Percentiles rank a stretch among this genome's conserved stretches.
Evolutionary conservation across 352 stramenopile species (phyloP).

Genomic region (Aphanomyces astaci): DNA sequence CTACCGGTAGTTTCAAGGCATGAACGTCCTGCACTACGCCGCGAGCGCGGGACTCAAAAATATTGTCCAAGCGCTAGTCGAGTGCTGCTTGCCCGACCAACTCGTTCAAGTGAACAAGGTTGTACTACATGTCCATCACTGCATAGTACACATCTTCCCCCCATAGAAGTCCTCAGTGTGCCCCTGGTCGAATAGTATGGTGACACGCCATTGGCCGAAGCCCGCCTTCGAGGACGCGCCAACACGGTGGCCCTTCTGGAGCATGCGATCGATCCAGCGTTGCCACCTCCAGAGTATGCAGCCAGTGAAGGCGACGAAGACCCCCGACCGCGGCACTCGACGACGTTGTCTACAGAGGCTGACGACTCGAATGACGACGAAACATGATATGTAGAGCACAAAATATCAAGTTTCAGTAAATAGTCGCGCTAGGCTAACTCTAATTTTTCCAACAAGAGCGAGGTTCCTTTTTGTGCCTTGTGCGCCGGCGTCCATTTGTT

Average conservation of each 20-base stretch:
- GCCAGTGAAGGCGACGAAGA: background rate
- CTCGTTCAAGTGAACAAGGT: slow-evolving; percentile 18
- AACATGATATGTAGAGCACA: background rate
- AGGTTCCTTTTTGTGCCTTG: slow-evolving; percentile 59
- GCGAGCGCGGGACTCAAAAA: slow-evolving; percentile 33
- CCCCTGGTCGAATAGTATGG: slow-evolving; percentile 4
- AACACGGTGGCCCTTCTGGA: background rate
- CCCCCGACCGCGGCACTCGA: background rate
- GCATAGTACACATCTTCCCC: too few relatives aligned
- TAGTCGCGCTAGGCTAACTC: slow-evolving; percentile 11
- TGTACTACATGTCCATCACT: background rate
- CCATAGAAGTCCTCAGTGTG: too few relatives aligned
- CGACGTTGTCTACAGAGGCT: too few relatives aligned
- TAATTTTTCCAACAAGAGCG: slow-evolving; percentile 80
- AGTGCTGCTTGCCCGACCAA: slow-evolving; percentile 5
- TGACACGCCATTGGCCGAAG: slow-evolving; percentile 3
- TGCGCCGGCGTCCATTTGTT: slow-evolving; percentile 52
- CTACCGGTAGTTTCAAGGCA: slow-evolving; percentile 49
- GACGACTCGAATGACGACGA: background rate
- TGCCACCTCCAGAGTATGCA: background rate
- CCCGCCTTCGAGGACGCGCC: background rate
- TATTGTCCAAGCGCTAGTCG: background rate
- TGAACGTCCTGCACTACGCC: slow-evolving; percentile 64
- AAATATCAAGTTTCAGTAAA: slow-evolving; percentile 1
- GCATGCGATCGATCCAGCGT: background rate